These are phyloP conservation scores for Lipomyces starkeyi DNA, from an alignment of 805 yeast species.

Conservation along the genomic window DNA sequence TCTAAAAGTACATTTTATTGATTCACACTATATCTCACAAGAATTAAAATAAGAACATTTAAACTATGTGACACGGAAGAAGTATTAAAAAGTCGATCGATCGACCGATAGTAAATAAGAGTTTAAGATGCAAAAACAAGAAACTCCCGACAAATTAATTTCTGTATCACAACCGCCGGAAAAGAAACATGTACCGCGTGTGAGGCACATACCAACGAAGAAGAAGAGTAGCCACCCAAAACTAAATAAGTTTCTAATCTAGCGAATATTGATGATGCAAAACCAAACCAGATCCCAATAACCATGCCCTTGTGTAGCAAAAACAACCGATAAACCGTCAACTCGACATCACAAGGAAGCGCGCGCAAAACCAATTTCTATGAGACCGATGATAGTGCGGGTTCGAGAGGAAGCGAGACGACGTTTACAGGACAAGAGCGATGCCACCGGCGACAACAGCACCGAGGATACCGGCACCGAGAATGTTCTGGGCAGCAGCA, in stretches of 20 bases:
- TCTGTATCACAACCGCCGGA: neutral
- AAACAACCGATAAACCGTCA: too few relatives aligned
- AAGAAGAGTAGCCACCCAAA: neutral
- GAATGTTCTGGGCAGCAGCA: conserved; percentile 45
- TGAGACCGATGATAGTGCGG: neutral
- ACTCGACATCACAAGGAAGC: neutral
- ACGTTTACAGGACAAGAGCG: conserved; percentile 47
- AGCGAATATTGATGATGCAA: neutral
- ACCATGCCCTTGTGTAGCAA: neutral
- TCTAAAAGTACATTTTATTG: neutral
- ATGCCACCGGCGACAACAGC: conserved; percentile 51
- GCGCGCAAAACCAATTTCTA: neutral
- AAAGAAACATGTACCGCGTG: neutral
- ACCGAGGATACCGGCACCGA: conserved; percentile 49
- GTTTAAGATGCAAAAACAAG: neutral
- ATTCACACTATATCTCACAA: neutral
- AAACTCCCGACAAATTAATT: neutral
- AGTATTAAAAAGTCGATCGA: neutral
- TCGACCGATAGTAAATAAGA: neutral
- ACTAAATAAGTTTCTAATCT: neutral
- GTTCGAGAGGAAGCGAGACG: neutral
- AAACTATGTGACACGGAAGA: neutral
- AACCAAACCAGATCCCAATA: neutral
- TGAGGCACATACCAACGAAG: neutral
- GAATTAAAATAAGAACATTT: neutral